phyloP scores from a whole-genome alignment of 805 yeast species.

The Kluyveromyces wickerhamii region DNA sequence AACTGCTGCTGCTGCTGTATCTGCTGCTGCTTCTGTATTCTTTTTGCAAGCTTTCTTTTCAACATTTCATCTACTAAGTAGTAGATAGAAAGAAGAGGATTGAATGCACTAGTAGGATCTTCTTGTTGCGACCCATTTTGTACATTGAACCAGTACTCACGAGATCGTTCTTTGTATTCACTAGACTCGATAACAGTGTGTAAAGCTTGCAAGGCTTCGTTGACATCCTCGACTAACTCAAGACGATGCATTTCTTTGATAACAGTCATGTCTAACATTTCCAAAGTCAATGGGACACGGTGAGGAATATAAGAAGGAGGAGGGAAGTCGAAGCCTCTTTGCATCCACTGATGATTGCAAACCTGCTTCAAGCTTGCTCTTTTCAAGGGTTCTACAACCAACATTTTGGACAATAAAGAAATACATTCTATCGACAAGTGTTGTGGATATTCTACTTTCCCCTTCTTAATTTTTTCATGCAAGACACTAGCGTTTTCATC shows the following conservation, averaged over 20 bases:
- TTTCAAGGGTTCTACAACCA: slow-evolving; percentile 78
- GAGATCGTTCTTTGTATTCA: slow-evolving; percentile 39
- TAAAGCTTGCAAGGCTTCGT: slow-evolving; percentile 48
- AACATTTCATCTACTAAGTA: slow-evolving; percentile 79
- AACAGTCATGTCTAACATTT: slow-evolving; percentile 41
- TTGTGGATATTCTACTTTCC: slow-evolving; percentile 84
- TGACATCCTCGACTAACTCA: slow-evolving; percentile 65
- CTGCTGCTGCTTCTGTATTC: slow-evolving; percentile 23
- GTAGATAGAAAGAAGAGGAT: slow-evolving; percentile 83
- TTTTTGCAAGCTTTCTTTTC: slow-evolving; percentile 53
- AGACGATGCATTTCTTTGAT: slow-evolving; percentile 67
- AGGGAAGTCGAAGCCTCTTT: slow-evolving; percentile 70
- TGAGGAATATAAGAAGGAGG: slow-evolving; percentile 68
- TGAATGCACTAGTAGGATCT: slow-evolving; percentile 82
- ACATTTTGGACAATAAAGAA: slow-evolving; percentile 75
- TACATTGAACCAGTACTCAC: slow-evolving; percentile 22
- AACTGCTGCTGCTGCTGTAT: slow-evolving; percentile 4
- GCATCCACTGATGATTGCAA: slow-evolving; percentile 91
- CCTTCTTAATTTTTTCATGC: slow-evolving; percentile 90
- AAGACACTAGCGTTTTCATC: slow-evolving; percentile 86
- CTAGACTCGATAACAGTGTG: slow-evolving; percentile 51
- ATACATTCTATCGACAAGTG: slow-evolving; percentile 74
- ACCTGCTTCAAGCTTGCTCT: slow-evolving; percentile 78
- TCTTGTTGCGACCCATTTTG: slow-evolving; percentile 19
- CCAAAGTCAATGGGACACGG: slow-evolving; percentile 54